Base-by-base conservation (phyloP, 371 early-diverging fungal species). In the Fennellomyces sp. region DNA sequence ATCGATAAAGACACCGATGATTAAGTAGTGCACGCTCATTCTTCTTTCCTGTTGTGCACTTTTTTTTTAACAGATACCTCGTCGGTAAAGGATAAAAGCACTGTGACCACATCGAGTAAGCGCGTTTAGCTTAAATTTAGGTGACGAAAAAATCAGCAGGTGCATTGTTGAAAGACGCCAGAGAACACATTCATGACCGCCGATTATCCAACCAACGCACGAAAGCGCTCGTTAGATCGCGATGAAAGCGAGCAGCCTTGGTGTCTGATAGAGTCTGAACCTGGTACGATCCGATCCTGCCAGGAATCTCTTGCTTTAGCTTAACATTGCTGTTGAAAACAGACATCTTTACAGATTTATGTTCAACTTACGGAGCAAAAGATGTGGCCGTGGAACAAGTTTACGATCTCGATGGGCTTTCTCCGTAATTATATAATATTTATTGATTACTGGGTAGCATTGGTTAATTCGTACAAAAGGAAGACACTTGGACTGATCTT, bases 401-500 rank as follows among this genome's bases (percentile, higher is more conserved):
- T 10, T 74, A 54, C 27, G 61, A 76, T 5, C 48, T 71, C 4
- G 69, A 39, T 45, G 45, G 75, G 19, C 36, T 59, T 19, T 56
- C 10, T 21, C 17, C 10, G 6, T 33, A 10, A 31, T 55, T 58
- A 19, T 49, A 29, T 11, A 3, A 5, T 5, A 15, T 27, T 26
- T n/a, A 52, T 5, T 5, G 48, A 13, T 35, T 51, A 15, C 1
- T 52, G 26, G 4, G 23, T 29, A 15, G n/a, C n/a, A n/a, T 5
- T 5, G 48, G 10, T 35, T 51, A 15, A 4, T 52, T 39, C 12
- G 23, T 29, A 15, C 7, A 41, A 17, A 47, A 59, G 70, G 3
- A 56, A 56, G 2, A 62, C 73, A 8, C 67, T 67, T 58, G 78
- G 76, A 7, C 56, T 75, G 45, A 72, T 77, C 15, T 67, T 76